Percentiles rank a stretch among this genome's conserved stretches.
Evolutionary conservation across 257 asterid species (phyloP).

Genomic region (Solanum corneliomulleri): DNA sequence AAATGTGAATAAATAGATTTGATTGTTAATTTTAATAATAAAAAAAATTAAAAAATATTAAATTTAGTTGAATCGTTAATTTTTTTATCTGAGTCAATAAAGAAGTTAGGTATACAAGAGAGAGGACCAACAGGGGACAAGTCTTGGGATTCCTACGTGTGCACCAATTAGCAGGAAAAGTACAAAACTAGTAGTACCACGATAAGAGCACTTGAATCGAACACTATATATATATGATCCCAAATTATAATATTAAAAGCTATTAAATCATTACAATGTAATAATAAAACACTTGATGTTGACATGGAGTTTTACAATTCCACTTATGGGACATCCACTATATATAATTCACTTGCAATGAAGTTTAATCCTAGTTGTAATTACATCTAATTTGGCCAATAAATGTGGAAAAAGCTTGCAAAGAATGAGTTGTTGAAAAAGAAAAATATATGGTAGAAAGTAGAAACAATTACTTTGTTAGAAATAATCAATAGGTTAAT

Average conservation of each 20-base stretch:
- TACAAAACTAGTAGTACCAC: background rate
- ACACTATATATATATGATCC: background rate
- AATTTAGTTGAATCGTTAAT: too few species aligned
- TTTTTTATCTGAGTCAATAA: background rate
- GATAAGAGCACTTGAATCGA: background rate
- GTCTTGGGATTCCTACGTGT: slow-evolving; percentile 41
- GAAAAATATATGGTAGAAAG: too few species aligned
- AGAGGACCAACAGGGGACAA: background rate
- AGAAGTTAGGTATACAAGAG: slow-evolving; percentile 19
- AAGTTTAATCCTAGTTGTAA: background rate
- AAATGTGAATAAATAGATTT: too few species aligned
- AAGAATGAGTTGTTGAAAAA: background rate
- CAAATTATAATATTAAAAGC: too few species aligned
- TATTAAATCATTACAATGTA: background rate
- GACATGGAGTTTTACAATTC: background rate
- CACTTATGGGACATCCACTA: background rate
- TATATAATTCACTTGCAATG: background rate
- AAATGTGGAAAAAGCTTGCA: background rate
- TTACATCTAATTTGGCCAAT: background rate
- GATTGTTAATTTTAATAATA: too few species aligned
- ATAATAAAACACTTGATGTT: background rate
- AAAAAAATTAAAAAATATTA: fast-evolving
- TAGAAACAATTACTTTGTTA: background rate
- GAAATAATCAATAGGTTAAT: too few species aligned
- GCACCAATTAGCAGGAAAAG: slow-evolving; percentile 22